Conservation (phyloP, 768 basidiomycete genomes). For the Leccinum olivaceopallidum region DNA sequence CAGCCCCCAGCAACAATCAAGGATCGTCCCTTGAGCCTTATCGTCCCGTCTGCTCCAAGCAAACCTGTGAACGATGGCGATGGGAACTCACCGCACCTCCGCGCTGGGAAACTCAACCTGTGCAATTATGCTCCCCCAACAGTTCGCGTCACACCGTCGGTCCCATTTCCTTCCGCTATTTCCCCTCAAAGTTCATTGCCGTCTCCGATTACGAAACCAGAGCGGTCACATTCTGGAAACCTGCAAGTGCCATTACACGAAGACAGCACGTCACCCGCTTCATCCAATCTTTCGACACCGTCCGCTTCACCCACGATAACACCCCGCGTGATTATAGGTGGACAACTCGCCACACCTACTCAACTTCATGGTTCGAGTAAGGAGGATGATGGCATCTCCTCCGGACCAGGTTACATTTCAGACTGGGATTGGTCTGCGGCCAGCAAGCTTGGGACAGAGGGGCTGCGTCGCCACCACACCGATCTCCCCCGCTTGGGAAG, state of each 20-base stretch:
- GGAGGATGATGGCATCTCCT: neutral
- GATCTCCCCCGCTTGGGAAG: constrained; percentile 17
- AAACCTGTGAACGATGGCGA: neutral
- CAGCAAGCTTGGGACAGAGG: neutral
- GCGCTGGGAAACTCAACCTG: constrained; percentile 28
- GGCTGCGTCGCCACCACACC: neutral
- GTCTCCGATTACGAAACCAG: neutral
- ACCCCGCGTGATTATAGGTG: constrained; percentile 27
- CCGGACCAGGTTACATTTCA: constrained; percentile 6
- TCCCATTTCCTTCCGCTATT: constrained; percentile 1
- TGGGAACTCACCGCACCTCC: neutral
- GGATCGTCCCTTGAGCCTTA: constrained; percentile 14
- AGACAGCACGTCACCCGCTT: constrained; percentile 25
- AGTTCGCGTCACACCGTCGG: neutral
- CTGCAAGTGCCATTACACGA: constrained; percentile 4
- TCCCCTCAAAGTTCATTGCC: neutral
- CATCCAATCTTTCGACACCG: constrained; percentile 31
- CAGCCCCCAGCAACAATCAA: constrained; percentile 7
- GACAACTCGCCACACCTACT: constrained; percentile 24
- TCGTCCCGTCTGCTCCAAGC: constrained; percentile 6
- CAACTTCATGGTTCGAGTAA: neutral
- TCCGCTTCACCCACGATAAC: constrained; percentile 20
- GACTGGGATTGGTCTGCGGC: constrained; percentile 28
- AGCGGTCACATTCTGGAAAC: neutral
- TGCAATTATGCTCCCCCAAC: constrained; percentile 37